Conservation (phyloP, 208 protist genomes). For the Zelonia costaricensis region DNA sequence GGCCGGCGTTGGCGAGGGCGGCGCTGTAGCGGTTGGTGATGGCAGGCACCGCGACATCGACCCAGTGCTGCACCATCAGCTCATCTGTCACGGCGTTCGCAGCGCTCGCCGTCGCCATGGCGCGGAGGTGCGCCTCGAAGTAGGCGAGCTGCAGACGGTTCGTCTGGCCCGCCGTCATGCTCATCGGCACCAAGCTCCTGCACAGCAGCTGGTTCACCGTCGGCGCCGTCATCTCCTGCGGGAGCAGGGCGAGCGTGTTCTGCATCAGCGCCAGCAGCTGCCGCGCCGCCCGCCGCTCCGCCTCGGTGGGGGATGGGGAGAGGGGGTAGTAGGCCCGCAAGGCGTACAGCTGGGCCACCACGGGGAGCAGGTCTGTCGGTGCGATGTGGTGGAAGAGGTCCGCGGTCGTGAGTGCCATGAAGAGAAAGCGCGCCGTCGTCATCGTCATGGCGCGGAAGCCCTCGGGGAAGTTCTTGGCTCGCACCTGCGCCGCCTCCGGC, state of each 20-base stretch:
- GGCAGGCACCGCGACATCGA: conserved; percentile 41
- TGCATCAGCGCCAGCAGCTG: conserved; percentile 27
- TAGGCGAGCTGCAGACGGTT: conserved; percentile 59
- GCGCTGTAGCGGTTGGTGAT: conserved; percentile 48
- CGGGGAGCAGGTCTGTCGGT: conserved; percentile 32
- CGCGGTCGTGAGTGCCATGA: conserved; percentile 34
- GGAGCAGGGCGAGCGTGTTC: conserved; percentile 25
- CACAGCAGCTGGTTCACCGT: conserved; percentile 31
- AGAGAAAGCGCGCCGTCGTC: conserved; percentile 28
- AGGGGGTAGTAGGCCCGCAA: conserved; percentile 43
- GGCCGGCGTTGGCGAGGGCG: conserved; percentile 46
- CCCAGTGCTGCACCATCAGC: conserved; percentile 68
- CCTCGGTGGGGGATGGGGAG: conserved; percentile 11
- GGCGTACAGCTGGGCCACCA: conserved; percentile 45
- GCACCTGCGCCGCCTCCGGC: conserved; percentile 20
- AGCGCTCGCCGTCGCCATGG: conserved; percentile 55
- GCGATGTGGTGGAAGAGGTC: conserved; percentile 29
- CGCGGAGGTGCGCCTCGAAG: conserved; percentile 69
- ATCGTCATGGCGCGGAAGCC: conserved; percentile 37
- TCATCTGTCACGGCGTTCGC: conserved; percentile 59
- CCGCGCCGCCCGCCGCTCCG: conserved; percentile 18
- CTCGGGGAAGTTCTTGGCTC: conserved; percentile 29
- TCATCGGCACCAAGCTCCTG: conserved; percentile 28
- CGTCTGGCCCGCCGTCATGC: conserved; percentile 4
- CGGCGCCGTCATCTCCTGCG: conserved; percentile 36